phyloP scores from a whole-genome alignment of 1,284 basidiomycete genomes.

The Lentinula novae-zelandiae region DNA sequence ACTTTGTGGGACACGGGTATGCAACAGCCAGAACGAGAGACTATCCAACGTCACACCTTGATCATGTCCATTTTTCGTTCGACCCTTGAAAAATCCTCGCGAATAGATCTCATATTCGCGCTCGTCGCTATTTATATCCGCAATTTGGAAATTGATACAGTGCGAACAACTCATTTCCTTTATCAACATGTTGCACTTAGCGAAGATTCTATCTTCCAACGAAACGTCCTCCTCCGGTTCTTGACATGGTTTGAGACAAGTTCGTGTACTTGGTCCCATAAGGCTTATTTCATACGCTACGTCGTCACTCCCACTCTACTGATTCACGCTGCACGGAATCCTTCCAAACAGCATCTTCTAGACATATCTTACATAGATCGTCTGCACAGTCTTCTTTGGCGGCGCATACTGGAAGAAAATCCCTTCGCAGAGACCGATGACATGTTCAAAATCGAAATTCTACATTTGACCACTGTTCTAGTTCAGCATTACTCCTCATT shows the following conservation, averaged over 20 bases:
- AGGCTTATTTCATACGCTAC: constrained; percentile 83
- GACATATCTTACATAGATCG: constrained; percentile 68
- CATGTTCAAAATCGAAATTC: constrained; percentile 84
- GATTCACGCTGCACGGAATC: constrained; percentile 63
- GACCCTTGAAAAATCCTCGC: constrained; percentile 61
- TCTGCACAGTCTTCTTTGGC: constrained; percentile 80
- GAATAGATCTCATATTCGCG: constrained; percentile 89
- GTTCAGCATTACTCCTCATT: constrained; percentile 81
- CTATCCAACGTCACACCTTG: constrained; percentile 62
- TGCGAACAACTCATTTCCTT: constrained; percentile 83
- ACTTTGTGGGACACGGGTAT: constrained; percentile 67
- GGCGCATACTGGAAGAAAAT: constrained; percentile 61
- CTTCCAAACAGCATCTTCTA: constrained; percentile 55
- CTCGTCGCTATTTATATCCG: constrained; percentile 83
- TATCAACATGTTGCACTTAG: constrained; percentile 81
- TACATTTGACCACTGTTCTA: constrained; percentile 88
- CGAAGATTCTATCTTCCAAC: constrained; percentile 64
- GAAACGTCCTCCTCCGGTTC: constrained; percentile 84
- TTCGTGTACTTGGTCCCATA: constrained; percentile 71
- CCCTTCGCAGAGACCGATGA: constrained; percentile 70
- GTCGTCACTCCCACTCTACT: constrained; percentile 89
- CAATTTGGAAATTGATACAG: constrained; percentile 79
- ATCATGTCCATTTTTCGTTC: constrained; percentile 79
- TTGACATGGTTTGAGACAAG: constrained; percentile 79
- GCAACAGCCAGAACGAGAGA: constrained; percentile 48